Base-by-base conservation (phyloP, 2,329 filamentous ascomycete species). In the Scolecobasidium constrictum region DNA sequence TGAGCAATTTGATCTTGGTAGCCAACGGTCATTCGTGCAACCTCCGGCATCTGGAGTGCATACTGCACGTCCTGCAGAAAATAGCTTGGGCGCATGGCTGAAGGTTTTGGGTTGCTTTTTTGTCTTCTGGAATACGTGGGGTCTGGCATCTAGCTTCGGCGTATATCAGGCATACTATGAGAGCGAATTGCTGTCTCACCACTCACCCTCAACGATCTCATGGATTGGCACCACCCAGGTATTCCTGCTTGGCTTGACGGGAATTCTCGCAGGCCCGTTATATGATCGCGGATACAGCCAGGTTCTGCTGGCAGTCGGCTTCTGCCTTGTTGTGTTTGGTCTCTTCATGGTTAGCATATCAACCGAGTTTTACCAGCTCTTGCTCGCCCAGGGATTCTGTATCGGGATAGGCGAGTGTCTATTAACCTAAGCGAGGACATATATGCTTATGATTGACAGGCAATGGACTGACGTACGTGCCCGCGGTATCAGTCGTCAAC, bases 291-390 rank as follows among this genome's bases (percentile, higher is more conserved):
- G 35, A 13, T 37, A 37, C 16, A 9, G 9, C 35, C 70, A 75
- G 15, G 73, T 77, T 62, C 71, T 94, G 18, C 67, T 94, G n/a
- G 54, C 81, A 1, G 65, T 68, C 0, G 88, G 87, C 1, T 80
- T 76, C 31, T 54, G 80, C 3, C 68, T 75, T 43, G 64, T 83
- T 19, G 70, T 82, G 17, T 66, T 70, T 1, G 75, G 77, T 39
- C 67, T 86, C 46, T 69, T 93, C 50, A 61, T 82, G 12, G 61
- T 92, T 40, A 85, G 84, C 17, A 68, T 86, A 44, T 77, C 64
- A 41, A 70, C 61, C 0, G 50, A 71, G 43, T 75, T 72, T 52
- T 75, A 68, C 48, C 71, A 75, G 26, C 68, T 74, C 51, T 54
- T 75, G 35, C 67, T 77, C 4, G 62, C 71, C 0, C 73, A 77